A percentile compares a stretch with the other conserved stretches of the same genome.
Conservation (phyloP, 1,284 basidiomycete species). For the Marasmius tenuissimus region DNA sequence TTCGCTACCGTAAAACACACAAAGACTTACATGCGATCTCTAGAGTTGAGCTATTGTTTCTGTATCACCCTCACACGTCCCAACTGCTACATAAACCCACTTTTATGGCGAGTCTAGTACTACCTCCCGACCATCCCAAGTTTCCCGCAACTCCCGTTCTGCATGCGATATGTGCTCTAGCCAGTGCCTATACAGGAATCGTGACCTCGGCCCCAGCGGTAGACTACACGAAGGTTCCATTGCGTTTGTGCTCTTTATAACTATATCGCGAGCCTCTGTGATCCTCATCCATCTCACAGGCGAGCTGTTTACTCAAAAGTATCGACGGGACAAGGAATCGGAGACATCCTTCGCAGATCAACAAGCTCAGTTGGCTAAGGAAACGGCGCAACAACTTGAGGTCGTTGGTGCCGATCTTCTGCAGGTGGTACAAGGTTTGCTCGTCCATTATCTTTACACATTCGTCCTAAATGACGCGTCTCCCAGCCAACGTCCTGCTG, state of each 20-base stretch:
- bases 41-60: slow-evolving; percentile 73
- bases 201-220: slow-evolving; percentile 54
- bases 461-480: background rate
- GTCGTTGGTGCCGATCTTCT: slow-evolving; percentile 56
- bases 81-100: slow-evolving; percentile 63
- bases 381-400: slow-evolving; percentile 48
- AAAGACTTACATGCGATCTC: slow-evolving; percentile 4
- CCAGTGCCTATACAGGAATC: slow-evolving; percentile 63
- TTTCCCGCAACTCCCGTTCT: slow-evolving; percentile 69
- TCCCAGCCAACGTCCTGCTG: slow-evolving; percentile 57
- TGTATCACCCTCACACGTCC: slow-evolving; percentile 67
- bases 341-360: slow-evolving; percentile 67
- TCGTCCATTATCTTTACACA: slow-evolving; percentile 1
- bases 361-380: slow-evolving; percentile 58
- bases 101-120: slow-evolving; percentile 63
- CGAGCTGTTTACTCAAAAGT: slow-evolving; percentile 52
- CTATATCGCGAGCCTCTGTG: background rate
- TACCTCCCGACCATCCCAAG: slow-evolving; percentile 66
- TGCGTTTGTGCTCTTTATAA: slow-evolving; percentile 34
- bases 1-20: background rate
- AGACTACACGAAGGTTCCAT: slow-evolving; percentile 45
- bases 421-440: slow-evolving; percentile 61
- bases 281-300: slow-evolving; percentile 29
- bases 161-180: slow-evolving; percentile 77
- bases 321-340: slow-evolving; percentile 43